A percentile compares a stretch with the other conserved stretches of the same genome.
Conservation (phyloP, 257 asterid species). For the Nicotiana obtusifolia region DNA sequence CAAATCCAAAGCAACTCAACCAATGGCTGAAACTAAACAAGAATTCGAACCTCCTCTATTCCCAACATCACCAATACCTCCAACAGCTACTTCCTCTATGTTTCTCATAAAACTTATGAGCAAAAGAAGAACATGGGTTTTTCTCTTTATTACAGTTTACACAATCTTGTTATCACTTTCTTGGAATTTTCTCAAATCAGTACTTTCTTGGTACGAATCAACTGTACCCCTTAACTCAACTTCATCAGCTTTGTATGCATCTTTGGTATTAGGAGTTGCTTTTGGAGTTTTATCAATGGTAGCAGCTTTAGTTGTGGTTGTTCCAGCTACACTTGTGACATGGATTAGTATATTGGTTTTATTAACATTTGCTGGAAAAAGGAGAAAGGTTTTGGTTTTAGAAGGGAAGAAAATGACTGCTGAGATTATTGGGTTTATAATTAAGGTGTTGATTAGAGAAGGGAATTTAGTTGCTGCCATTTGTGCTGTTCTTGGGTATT, state of each 20-base stretch:
- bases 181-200: slow-evolving; percentile 70
- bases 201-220: slow-evolving; percentile 52
- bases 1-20: not conserved
- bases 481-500: slow-evolving; percentile 79
- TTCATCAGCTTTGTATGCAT: slow-evolving; percentile 54
- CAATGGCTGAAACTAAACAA: slow-evolving; percentile 12
- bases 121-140: slow-evolving; percentile 79
- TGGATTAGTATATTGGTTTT: slow-evolving; percentile 79
- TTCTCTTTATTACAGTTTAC: slow-evolving; percentile 63
- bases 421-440: slow-evolving; percentile 65
- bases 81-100: slow-evolving; percentile 8
- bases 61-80: not conserved
- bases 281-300: slow-evolving; percentile 78
- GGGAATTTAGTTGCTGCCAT: slow-evolving; percentile 80
- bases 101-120: slow-evolving; percentile 49
- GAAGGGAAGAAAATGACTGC: slow-evolving; percentile 83
- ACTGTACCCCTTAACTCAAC: slow-evolving; percentile 5
- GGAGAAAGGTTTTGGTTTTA: slow-evolving; percentile 54
- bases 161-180: slow-evolving; percentile 57
- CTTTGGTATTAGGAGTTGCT: slow-evolving; percentile 51
- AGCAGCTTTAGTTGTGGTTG: slow-evolving; percentile 79
- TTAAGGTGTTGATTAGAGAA: slow-evolving; percentile 67
- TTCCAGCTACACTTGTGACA: slow-evolving; percentile 81
- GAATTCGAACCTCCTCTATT: slow-evolving; percentile 6
- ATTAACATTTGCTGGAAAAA: slow-evolving; percentile 72